Evolutionary conservation across 2,329 filamentous ascomycete genomes (phyloP).

Genomic region (Fusarium udum): DNA sequence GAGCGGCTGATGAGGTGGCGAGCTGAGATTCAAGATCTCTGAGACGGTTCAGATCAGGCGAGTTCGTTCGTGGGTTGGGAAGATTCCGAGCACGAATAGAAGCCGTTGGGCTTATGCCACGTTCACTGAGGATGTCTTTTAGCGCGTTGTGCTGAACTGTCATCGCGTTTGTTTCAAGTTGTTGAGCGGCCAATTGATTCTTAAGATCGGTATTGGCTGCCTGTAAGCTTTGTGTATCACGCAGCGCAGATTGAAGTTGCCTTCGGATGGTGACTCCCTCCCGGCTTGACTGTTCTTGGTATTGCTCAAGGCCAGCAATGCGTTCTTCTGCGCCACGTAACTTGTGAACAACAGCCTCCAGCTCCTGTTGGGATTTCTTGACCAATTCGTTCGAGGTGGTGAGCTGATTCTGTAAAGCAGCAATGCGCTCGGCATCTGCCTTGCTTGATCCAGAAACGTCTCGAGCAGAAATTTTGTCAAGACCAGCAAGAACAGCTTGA

Average conservation of each 20-base stretch:
- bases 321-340: slow-evolving; percentile 93
- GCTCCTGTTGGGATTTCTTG: slow-evolving; percentile 88
- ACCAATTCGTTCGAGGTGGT: slow-evolving; percentile 81
- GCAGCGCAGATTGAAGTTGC: slow-evolving; percentile 85
- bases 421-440: slow-evolving; percentile 71
- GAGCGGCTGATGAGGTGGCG: slow-evolving; percentile 76
- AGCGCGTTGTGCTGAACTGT: slow-evolving; percentile 91
- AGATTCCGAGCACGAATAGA: slow-evolving; percentile 76
- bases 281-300: slow-evolving; percentile 95
- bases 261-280: slow-evolving; percentile 90
- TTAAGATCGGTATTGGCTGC: slow-evolving; percentile 84
- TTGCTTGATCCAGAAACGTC: slow-evolving; percentile 59
- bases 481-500: slow-evolving; percentile 80
- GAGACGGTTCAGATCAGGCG: slow-evolving; percentile 82
- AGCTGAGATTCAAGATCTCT: slow-evolving; percentile 91
- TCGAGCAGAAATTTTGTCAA: slow-evolving; percentile 75
- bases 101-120: slow-evolving; percentile 82
- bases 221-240: slow-evolving; percentile 84
- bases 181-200: slow-evolving; percentile 83
- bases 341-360: slow-evolving; percentile 86
- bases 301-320: slow-evolving; percentile 94
- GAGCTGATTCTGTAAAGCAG: slow-evolving; percentile 81
- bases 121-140: slow-evolving; percentile 90
- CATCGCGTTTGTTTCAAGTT: slow-evolving; percentile 93
- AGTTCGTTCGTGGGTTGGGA: slow-evolving; percentile 74